Conservation (phyloP, 2,329 filamentous ascomycete genomes). For the Orbilia oligospora region DNA sequence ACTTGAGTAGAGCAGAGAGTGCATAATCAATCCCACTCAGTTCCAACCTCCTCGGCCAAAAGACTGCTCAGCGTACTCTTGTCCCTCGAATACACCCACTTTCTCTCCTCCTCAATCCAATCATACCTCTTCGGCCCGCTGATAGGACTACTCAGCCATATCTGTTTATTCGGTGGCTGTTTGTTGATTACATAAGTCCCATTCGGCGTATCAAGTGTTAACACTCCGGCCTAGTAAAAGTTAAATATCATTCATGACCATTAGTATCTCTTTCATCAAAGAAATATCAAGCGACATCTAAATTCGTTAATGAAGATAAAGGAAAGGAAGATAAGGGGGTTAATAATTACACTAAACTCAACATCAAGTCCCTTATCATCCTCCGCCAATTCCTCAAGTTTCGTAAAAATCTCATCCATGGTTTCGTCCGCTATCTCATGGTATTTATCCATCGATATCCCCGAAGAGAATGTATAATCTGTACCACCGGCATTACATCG, state of each 20-base stretch:
- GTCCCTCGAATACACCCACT: slow-evolving; percentile 91
- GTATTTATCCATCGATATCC: slow-evolving; percentile 55
- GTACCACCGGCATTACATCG: slow-evolving; percentile 5
- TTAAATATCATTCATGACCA: neutral
- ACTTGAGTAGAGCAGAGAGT: neutral
- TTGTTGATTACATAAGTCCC: slow-evolving; percentile 98
- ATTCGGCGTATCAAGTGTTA: slow-evolving; percentile 79
- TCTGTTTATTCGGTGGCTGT: slow-evolving; percentile 96
- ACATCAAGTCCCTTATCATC: slow-evolving; percentile 76
- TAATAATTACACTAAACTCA: slow-evolving; percentile 82
- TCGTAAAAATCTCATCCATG: slow-evolving; percentile 71
- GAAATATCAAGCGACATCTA: no score
- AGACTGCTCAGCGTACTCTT: slow-evolving; percentile 81
- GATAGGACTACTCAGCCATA: slow-evolving; percentile 93
- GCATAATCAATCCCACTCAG: slow-evolving; percentile 69
- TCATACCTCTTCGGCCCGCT: slow-evolving; percentile 95
- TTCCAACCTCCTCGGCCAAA: slow-evolving; percentile 80
- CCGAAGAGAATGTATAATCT: slow-evolving; percentile 18
- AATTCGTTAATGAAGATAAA: neutral
- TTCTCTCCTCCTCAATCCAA: slow-evolving; percentile 78
- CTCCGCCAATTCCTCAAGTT: slow-evolving; percentile 82
- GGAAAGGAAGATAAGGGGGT: slow-evolving; percentile 62
- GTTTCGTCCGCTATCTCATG: slow-evolving; percentile 61
- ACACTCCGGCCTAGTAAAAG: slow-evolving; percentile 79
- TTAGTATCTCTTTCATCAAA: no score